These are phyloP conservation scores for Penicillium fuscoglaucum DNA, from an alignment of 2,329 filamentous ascomycete species.

Conservation along the genomic window DNA sequence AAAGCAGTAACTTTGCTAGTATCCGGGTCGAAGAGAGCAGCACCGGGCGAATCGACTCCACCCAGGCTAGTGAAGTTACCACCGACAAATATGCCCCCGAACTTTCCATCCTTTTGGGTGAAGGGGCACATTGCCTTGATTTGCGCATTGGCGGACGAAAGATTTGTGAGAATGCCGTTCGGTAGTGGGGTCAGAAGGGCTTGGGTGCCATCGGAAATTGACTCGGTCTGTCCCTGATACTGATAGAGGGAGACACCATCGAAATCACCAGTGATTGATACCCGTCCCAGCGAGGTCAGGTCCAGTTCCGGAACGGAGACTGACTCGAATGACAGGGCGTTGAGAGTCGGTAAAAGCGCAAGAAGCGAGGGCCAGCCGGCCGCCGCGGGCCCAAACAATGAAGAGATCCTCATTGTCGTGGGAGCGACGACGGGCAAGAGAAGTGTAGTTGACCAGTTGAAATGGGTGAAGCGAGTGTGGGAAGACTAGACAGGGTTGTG, in stretches of 20 bases:
- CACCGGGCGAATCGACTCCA: slow-evolving; percentile 70
- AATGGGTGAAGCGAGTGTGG: slow-evolving; percentile 16
- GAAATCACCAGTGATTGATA: slow-evolving; percentile 87
- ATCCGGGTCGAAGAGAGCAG: slow-evolving; percentile 77
- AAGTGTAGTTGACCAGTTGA: slow-evolving; percentile 11
- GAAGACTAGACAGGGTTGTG: slow-evolving; percentile 14
- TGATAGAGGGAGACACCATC: slow-evolving; percentile 87
- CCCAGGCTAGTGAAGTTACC: slow-evolving; percentile 95
- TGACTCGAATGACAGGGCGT: slow-evolving; percentile 39
- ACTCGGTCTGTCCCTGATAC: slow-evolving; percentile 74
- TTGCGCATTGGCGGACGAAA: slow-evolving; percentile 76
- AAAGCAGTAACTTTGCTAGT: slow-evolving; percentile 71
- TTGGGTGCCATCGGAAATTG: slow-evolving; percentile 68
- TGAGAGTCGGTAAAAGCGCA: slow-evolving; percentile 28
- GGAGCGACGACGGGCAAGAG: slow-evolving; percentile 39
- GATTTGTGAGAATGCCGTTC: slow-evolving; percentile 75
- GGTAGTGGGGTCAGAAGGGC: slow-evolving; percentile 79
- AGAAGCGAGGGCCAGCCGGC: slow-evolving; percentile 39
- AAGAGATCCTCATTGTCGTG: slow-evolving; percentile 47
- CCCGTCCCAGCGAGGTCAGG: slow-evolving; percentile 72
- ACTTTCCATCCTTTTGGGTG: slow-evolving; percentile 62
- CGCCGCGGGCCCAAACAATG: slow-evolving; percentile 47
- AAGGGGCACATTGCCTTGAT: slow-evolving; percentile 89
- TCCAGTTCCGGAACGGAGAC: slow-evolving; percentile 57
- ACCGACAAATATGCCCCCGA: slow-evolving; percentile 77